Base-by-base conservation (phyloP, 257 asterid species). In the Voacanga thouarsii region DNA sequence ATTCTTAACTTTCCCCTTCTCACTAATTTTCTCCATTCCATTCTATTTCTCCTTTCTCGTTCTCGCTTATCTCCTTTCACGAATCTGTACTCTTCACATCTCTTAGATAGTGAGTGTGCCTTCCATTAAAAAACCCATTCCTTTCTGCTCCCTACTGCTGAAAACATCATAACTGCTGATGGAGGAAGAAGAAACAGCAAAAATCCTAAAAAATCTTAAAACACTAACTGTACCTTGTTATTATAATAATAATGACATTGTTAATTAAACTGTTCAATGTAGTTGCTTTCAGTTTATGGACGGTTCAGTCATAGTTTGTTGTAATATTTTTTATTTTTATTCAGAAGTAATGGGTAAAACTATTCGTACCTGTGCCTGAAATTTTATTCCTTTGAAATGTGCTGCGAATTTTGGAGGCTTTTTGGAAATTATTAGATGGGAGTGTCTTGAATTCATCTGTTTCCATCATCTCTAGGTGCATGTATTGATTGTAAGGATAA, bases 381-480 rank as follows among this genome's bases (percentile, higher is more conserved):
- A 93, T 82, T 95, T 91, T 78, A 80, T 93, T 78, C 97, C 99
- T 71, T 55, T 81, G 2, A 78, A 84, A 33, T 69, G 78, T 74
- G 81, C 72, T 3, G 24, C 50, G 50, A 71, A 28, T n/a, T 33
- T 72, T 72, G 76, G 87, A 53, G 99, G 98, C 6, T 90, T 87
- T 57, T 68, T 95, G 85, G 98, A 95, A 86, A 93, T 95, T 39
- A 86, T 95, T 76, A n/a, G 82, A 30, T 95, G 96, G 98, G 92
- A 66, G 16, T 79, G 82, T 76, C 57, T 76, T 24, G 86, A 76
- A 67, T 19, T 75, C 78, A 69, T 78, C 76, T 83, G 11, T 79
- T 83, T 78, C 75, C 88, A 5, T 86, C 83, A 77, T 74, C 90
- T 82, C 66, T 84, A 69, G 68, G 44, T 72, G 68, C 83, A 28